These are phyloP conservation scores for Beauveria sp. DNA, from an alignment of 2,329 filamentous ascomycete species.

Conservation along the genomic window DNA sequence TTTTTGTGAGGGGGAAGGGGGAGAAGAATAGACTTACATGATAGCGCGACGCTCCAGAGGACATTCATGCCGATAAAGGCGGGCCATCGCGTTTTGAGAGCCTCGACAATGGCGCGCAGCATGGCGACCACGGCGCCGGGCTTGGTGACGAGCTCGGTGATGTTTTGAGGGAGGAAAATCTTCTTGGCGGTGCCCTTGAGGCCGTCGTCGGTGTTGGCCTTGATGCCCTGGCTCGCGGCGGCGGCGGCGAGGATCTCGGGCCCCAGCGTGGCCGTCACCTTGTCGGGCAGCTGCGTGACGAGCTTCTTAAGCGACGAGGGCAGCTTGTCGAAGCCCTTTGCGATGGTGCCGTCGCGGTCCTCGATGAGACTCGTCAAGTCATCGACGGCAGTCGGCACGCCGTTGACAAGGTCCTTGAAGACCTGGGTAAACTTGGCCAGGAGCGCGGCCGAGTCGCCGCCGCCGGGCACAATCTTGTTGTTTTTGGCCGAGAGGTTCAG, in stretches of 20 bases:
- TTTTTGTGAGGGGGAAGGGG: background rate
- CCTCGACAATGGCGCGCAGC: slow-evolving; percentile 84
- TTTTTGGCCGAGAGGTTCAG: slow-evolving; percentile 78
- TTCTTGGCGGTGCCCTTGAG: slow-evolving; percentile 58
- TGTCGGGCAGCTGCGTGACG: slow-evolving; percentile 74
- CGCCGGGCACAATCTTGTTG: slow-evolving; percentile 77
- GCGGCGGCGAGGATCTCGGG: slow-evolving; percentile 78
- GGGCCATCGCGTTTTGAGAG: slow-evolving; percentile 79
- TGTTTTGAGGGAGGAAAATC: slow-evolving; percentile 60
- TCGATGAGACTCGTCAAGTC: slow-evolving; percentile 65
- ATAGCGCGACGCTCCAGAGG: slow-evolving; percentile 80
- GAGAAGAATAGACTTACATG: slow-evolving; percentile 50
- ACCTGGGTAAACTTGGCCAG: slow-evolving; percentile 80
- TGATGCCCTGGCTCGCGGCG: slow-evolving; percentile 63
- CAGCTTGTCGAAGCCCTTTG: slow-evolving; percentile 55
- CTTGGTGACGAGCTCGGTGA: slow-evolving; percentile 76
- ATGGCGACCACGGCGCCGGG: slow-evolving; percentile 80
- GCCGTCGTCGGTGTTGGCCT: slow-evolving; percentile 45
- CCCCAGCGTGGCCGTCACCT: slow-evolving; percentile 66
- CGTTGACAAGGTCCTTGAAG: slow-evolving; percentile 85
- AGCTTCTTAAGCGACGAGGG: slow-evolving; percentile 78
- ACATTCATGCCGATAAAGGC: slow-evolving; percentile 88
- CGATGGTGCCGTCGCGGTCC: slow-evolving; percentile 53
- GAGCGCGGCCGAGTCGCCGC: slow-evolving; percentile 70
- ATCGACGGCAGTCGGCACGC: slow-evolving; percentile 85